Conservation (phyloP, 176 grass and related monocot species). For the Lolium rigidum region DNA sequence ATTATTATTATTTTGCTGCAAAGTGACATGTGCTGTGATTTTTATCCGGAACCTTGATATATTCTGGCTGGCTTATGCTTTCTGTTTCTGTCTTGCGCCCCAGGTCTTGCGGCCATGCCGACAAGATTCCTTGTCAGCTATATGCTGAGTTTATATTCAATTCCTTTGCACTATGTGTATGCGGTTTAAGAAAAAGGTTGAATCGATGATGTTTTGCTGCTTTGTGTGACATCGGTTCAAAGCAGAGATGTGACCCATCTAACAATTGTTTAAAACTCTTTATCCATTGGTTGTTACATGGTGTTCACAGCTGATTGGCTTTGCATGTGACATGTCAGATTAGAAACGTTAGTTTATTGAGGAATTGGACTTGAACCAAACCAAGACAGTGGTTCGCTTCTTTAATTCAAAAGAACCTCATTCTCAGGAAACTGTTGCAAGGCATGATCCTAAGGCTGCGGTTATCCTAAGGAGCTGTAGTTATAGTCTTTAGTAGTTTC, state of each 20-base stretch:
- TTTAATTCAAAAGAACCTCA: background rate
- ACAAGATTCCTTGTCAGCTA: constrained; percentile 11
- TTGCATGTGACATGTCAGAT: too few relatives aligned
- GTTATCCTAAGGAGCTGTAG: background rate
- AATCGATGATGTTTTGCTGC: too few relatives aligned
- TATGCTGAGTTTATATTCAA: constrained; percentile 7
- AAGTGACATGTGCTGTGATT: background rate
- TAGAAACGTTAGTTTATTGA: too few relatives aligned
- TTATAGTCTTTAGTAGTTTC: too few relatives aligned
- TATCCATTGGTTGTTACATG: too few relatives aligned
- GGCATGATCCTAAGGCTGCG: background rate
- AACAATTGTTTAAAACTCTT: too few relatives aligned
- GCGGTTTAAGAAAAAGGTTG: too few relatives aligned
- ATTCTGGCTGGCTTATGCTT: background rate
- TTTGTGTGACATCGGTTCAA: too few relatives aligned
- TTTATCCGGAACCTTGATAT: background rate
- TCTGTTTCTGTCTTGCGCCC: background rate
- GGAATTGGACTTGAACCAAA: too few relatives aligned
- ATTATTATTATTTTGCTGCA: background rate
- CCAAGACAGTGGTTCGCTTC: too few relatives aligned
- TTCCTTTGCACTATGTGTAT: background rate
- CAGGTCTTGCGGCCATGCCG: background rate
- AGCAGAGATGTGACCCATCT: too few relatives aligned
- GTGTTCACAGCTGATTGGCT: too few relatives aligned
- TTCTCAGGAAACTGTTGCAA: background rate